Conservation (phyloP, 2,329 filamentous ascomycete genomes). For the Calonectria hongkongensis region DNA sequence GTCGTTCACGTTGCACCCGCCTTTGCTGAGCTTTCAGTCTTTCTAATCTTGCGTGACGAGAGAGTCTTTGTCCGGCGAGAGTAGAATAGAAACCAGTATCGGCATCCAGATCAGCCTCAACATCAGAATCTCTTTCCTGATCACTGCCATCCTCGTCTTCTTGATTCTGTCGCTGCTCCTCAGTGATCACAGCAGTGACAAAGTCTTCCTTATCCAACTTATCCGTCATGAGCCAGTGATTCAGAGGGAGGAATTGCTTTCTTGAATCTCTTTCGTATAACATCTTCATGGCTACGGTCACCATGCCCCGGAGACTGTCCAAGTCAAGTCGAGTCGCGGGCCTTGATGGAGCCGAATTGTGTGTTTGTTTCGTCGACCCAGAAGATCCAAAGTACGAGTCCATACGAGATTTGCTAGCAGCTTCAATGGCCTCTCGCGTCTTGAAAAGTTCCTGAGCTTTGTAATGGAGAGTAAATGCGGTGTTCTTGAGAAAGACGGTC, state of each 20-base stretch:
- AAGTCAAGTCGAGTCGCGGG: slow-evolving; percentile 73
- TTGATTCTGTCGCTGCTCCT: slow-evolving; percentile 87
- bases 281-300: slow-evolving; percentile 88
- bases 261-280: slow-evolving; percentile 95
- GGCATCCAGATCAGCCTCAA: slow-evolving; percentile 57
- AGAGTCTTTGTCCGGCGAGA: slow-evolving; percentile 74
- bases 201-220: slow-evolving; percentile 93
- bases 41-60: slow-evolving; percentile 79
- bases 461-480: slow-evolving; percentile 93
- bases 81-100: slow-evolving; percentile 57
- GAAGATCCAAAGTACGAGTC: slow-evolving; percentile 55
- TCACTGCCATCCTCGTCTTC: slow-evolving; percentile 62
- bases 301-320: slow-evolving; percentile 85
- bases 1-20: slow-evolving; percentile 80
- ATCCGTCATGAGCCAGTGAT: slow-evolving; percentile 94
- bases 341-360: background rate
- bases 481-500: slow-evolving; percentile 90
- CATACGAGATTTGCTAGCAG: slow-evolving; percentile 52
- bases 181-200: slow-evolving; percentile 87
- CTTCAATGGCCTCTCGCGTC: slow-evolving; percentile 48
- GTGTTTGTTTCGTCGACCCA: slow-evolving; percentile 20
- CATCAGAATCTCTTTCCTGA: slow-evolving; percentile 55
- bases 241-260: slow-evolving; percentile 85
- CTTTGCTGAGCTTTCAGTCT: slow-evolving; percentile 78
- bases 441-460: slow-evolving; percentile 79